These are phyloP conservation scores for Saccharomycopsis lassenensis DNA, from an alignment of 805 yeast species.

Conservation along the genomic window DNA sequence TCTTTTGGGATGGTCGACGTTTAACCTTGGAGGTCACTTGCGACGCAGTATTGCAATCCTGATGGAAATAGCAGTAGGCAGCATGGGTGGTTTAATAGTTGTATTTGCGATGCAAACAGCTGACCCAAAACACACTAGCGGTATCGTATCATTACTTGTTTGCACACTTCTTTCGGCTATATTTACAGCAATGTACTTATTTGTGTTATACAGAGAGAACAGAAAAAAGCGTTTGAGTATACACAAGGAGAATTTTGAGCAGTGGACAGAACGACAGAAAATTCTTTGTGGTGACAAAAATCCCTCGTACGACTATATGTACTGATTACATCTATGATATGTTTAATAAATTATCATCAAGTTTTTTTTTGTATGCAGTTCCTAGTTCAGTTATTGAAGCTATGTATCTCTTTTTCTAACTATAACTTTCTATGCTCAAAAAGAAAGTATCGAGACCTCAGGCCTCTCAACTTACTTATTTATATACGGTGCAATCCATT, in stretches of 20 bases:
- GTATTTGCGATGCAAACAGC: conserved; percentile 4
- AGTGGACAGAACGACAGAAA: conserved; percentile 8
- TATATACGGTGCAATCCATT: too few relatives aligned
- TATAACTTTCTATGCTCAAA: too few relatives aligned
- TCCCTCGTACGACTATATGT: conserved; percentile 14
- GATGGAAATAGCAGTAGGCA: conserved; percentile 58
- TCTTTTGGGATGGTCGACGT: conserved; percentile 46
- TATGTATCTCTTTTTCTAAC: too few relatives aligned
- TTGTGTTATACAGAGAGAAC: conserved; percentile 7
- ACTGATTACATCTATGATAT: too few relatives aligned
- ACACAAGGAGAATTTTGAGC: conserved; percentile 10
- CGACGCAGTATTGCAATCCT: conserved; percentile 49
- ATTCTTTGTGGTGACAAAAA: conserved; percentile 15
- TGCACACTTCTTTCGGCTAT: too few relatives aligned
- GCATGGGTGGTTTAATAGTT: conserved; percentile 42
- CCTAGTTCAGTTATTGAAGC: too few relatives aligned
- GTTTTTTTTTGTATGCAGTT: too few relatives aligned
- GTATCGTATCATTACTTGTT: conserved; percentile 10
- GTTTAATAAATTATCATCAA: too few relatives aligned
- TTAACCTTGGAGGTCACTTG: conserved; percentile 34
- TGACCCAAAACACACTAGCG: conserved; percentile 6
- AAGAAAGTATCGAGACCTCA: too few relatives aligned
- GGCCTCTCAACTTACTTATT: too few relatives aligned
- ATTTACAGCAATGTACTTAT: conserved; percentile 4
- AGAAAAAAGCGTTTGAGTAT: conserved; percentile 4